These are phyloP conservation scores for Passiflora organensis DNA, from an alignment of 345 rosid genomes.

Conservation along the genomic window DNA sequence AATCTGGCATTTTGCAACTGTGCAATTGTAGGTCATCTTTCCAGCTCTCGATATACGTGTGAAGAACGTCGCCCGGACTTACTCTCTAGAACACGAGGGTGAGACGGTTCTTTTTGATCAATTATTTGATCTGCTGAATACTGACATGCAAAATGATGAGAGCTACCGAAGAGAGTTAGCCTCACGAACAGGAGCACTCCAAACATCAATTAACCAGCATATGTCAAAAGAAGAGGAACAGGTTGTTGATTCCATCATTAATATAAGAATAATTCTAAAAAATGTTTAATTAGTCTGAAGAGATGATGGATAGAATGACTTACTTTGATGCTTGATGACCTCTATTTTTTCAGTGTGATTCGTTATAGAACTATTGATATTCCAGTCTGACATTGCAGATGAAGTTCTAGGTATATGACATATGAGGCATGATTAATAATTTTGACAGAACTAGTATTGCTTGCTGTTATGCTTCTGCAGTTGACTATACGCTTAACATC, in stretches of 20 bases:
- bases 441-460: too few relatives aligned
- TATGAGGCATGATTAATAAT: too few relatives aligned
- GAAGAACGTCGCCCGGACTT: slow-evolving; percentile 83
- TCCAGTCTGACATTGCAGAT: too few relatives aligned
- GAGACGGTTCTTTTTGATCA: slow-evolving; percentile 72
- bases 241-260: slow-evolving; percentile 29
- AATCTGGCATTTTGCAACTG: slow-evolving; percentile 7
- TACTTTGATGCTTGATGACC: too few relatives aligned
- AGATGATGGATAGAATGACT: too few relatives aligned
- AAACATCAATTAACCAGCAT: slow-evolving; percentile 75
- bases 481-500: too few relatives aligned
- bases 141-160: slow-evolving; percentile 49
- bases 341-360: too few relatives aligned
- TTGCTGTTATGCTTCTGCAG: too few relatives aligned
- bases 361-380: too few relatives aligned
- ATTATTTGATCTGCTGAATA: slow-evolving; percentile 57
- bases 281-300: too few relatives aligned
- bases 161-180: slow-evolving; percentile 66
- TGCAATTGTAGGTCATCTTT: slow-evolving; percentile 62
- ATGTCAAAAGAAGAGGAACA: slow-evolving; percentile 95
- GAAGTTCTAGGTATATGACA: too few relatives aligned
- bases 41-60: slow-evolving; percentile 83
- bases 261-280: neutral
- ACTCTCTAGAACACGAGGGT: slow-evolving; percentile 85
- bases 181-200: slow-evolving; percentile 77